Conservation (phyloP, 768 basidiomycete species). For the Boletus subcaerulescens region DNA sequence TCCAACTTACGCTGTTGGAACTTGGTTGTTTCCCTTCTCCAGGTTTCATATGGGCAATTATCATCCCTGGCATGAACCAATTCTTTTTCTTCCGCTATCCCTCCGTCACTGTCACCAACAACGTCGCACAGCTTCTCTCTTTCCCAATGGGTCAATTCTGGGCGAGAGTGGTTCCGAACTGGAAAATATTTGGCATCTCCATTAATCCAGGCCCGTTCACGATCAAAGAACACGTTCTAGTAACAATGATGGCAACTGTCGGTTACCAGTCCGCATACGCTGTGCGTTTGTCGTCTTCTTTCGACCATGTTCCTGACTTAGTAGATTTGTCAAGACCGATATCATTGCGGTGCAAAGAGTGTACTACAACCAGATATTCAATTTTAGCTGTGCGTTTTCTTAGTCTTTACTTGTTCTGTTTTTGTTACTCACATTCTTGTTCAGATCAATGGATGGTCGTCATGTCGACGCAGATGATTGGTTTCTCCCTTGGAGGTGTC, state of each 20-base stretch:
- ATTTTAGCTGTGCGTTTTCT: slow-evolving; percentile 42
- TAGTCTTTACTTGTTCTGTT: not conserved
- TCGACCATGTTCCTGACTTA: not conserved
- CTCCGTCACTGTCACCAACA: slow-evolving; percentile 37
- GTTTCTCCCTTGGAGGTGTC: slow-evolving; percentile 60
- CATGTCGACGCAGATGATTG: slow-evolving; percentile 72
- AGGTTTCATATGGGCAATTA: slow-evolving; percentile 50
- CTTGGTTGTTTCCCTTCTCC: not conserved
- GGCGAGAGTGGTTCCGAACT: slow-evolving; percentile 51
- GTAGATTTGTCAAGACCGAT: slow-evolving; percentile 44
- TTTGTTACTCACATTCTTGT: not conserved
- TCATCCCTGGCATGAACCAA: slow-evolving; percentile 74
- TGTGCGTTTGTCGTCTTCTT: slow-evolving; percentile 7
- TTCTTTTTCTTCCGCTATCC: slow-evolving; percentile 77
- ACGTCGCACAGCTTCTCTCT: slow-evolving; percentile 71
- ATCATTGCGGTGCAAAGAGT: slow-evolving; percentile 71
- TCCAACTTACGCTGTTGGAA: not conserved
- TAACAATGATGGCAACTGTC: slow-evolving; percentile 65
- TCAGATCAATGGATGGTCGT: slow-evolving; percentile 59
- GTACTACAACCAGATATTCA: slow-evolving; percentile 58
- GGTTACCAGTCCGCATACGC: slow-evolving; percentile 30
- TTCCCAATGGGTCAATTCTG: slow-evolving; percentile 68
- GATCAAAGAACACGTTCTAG: slow-evolving; percentile 72
- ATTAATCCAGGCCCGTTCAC: slow-evolving; percentile 77
- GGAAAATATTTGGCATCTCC: slow-evolving; percentile 52